Evolutionary conservation across 129 eudicot species (phyloP).

Genomic region (Silybum marianum): DNA sequence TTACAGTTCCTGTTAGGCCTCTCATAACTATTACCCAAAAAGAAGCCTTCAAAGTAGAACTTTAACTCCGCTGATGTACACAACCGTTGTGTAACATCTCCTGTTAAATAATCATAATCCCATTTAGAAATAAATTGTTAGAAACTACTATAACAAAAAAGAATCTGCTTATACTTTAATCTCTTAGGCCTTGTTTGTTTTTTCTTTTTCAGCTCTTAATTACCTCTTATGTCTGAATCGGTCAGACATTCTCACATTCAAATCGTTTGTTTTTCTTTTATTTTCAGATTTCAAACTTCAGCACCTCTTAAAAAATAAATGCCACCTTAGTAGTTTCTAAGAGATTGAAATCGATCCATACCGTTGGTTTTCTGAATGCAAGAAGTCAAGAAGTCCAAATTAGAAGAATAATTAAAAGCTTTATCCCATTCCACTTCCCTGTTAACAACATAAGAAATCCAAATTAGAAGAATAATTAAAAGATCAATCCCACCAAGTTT

Average conservation of each 20-base stretch:
- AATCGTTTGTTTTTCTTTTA: no score
- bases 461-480: conserved; percentile 70
- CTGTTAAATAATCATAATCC: conserved; percentile 31
- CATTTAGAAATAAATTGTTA: background rate
- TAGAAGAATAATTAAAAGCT: conserved; percentile 75
- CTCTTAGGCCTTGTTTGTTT: no score
- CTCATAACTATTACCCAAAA: conserved; percentile 25
- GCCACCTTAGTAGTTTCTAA: background rate
- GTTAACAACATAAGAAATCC: conserved; percentile 18
- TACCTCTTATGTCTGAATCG: no score
- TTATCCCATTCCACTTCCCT: conserved; percentile 83
- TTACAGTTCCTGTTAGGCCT: conserved; percentile 85
- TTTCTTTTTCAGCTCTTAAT: no score
- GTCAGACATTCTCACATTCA: no score
- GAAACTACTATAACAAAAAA: background rate
- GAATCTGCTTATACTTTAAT: no score
- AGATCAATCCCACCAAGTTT: conserved; percentile 68
- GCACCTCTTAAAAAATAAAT: no score
- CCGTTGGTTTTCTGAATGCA: conserved; percentile 72
- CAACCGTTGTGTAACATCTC: conserved; percentile 58
- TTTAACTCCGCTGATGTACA: conserved; percentile 83
- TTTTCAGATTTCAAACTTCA: no score
- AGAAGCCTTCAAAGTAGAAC: conserved; percentile 60
- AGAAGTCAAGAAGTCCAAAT: conserved; percentile 60
- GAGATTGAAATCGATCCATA: conserved; percentile 10